A percentile compares a stretch with the other conserved stretches of the same genome.
Conservation (phyloP, 805 yeast genomes). For the Pichia phayaonensis region DNA sequence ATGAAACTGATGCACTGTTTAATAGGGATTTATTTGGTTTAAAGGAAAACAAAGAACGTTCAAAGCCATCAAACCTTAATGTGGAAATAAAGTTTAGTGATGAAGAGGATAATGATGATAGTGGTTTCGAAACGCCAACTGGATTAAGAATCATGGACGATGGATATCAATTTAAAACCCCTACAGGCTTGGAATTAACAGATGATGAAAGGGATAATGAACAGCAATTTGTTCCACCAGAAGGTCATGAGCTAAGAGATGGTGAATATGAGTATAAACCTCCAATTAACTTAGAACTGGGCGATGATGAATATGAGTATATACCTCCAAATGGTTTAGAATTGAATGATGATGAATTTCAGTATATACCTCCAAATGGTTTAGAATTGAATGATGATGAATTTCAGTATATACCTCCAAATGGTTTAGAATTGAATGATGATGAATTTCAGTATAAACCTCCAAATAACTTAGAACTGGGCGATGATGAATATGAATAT, state of each 20-base stretch:
- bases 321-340: slow-evolving; percentile 3
- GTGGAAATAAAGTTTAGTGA: slow-evolving; percentile 35
- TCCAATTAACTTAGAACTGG: background rate
- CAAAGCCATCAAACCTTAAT: background rate
- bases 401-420: slow-evolving; percentile 1
- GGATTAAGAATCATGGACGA: background rate
- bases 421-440: slow-evolving; percentile 1
- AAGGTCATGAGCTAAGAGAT: slow-evolving; percentile 1
- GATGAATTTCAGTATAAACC: background rate
- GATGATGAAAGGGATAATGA: background rate
- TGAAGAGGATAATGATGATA: background rate
- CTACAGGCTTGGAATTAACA: slow-evolving; percentile 2
- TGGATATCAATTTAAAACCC: background rate
- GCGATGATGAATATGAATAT: background rate
- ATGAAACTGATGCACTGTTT: slow-evolving; percentile 33
- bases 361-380: background rate
- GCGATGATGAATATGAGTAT: slow-evolving; percentile 6
- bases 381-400: background rate
- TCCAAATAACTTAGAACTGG: background rate
- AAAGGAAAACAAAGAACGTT: slow-evolving; percentile 2
- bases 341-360: background rate
- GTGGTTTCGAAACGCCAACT: background rate
- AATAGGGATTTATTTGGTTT: slow-evolving; percentile 30
- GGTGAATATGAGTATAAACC: slow-evolving; percentile 1
- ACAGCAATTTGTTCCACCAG: background rate